phyloP scores from a whole-genome alignment of 208 protist genomes.

The Porcisia hertigi region DNA sequence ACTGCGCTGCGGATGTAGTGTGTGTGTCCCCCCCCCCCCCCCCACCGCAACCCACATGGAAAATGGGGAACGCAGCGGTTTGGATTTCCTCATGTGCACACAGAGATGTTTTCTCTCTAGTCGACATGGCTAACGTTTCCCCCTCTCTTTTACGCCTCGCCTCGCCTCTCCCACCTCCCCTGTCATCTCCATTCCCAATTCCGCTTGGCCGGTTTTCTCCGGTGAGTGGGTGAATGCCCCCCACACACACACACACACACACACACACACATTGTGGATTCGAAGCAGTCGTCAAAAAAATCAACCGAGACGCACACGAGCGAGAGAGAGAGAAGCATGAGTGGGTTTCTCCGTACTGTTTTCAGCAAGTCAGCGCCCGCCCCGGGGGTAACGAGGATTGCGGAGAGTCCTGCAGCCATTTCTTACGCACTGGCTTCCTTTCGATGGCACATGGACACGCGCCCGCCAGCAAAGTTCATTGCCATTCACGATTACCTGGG shows the following conservation, averaged over 20 bases:
- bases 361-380: slow-evolving; percentile 20
- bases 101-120: not conserved
- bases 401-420: slow-evolving; percentile 32
- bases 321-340: slow-evolving; percentile 13
- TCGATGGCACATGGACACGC: slow-evolving; percentile 83
- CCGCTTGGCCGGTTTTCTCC: no score
- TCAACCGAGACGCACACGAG: not conserved
- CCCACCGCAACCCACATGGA: no score
- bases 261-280: not conserved
- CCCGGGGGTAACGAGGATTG: slow-evolving; percentile 14
- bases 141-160: not conserved
- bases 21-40: not conserved
- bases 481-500: slow-evolving; percentile 79
- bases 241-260: not conserved
- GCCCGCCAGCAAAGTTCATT: slow-evolving; percentile 61
- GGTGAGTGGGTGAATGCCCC: no score
- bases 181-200: not conserved
- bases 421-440: slow-evolving; percentile 67
- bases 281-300: not conserved
- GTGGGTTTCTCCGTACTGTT: slow-evolving; percentile 30
- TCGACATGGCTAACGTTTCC: not conserved
- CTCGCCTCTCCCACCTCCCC: not conserved
- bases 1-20: not conserved
- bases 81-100: not conserved
- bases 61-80: no score